These are phyloP conservation scores for Carpinus fangiana DNA, from an alignment of 306 rosid genomes.

Conservation along the genomic window DNA sequence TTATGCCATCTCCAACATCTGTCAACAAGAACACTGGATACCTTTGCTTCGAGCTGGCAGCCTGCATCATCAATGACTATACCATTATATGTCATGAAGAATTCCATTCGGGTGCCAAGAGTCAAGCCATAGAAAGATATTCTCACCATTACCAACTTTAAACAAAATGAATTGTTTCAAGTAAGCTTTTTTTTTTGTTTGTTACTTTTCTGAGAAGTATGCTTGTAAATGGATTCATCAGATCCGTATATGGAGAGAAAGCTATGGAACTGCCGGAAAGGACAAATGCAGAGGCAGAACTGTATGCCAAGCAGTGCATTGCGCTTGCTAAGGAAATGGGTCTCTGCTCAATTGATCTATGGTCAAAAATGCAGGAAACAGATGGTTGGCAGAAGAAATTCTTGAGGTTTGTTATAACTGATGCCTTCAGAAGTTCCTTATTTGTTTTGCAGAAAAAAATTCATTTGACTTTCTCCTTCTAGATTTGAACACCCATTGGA, in stretches of 20 bases:
- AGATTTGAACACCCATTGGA: background rate
- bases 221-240: constrained; percentile 35
- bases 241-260: constrained; percentile 71
- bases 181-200: background rate
- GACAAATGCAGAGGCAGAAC: constrained; percentile 76
- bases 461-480: background rate
- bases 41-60: no score
- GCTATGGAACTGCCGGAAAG: constrained; percentile 68
- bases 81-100: no score
- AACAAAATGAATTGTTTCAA: no score
- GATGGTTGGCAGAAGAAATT: constrained; percentile 82
- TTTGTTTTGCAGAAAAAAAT: background rate
- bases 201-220: constrained; percentile 5
- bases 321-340: constrained; percentile 72
- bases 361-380: constrained; percentile 94
- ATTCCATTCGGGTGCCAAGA: no score
- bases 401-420: constrained; percentile 58
- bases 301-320: constrained; percentile 71
- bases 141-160: no score
- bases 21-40: no score
- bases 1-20: no score
- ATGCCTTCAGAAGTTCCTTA: constrained; percentile 1
- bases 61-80: no score
- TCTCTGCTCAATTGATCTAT: constrained; percentile 55
- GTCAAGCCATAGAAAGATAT: no score